Base-by-base conservation (phyloP, 331 rosid species). In the Arachis monticola region DNA sequence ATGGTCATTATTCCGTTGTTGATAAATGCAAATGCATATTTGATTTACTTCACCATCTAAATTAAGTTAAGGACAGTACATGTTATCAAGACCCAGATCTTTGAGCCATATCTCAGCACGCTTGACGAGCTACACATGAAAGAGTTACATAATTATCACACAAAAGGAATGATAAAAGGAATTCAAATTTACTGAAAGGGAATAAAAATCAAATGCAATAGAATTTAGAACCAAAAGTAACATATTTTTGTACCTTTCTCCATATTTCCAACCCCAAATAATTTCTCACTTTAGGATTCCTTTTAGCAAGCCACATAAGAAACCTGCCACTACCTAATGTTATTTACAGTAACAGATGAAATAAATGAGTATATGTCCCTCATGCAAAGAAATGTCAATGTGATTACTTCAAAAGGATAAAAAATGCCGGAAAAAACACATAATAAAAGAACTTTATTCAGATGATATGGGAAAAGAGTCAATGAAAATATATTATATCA, bases 261-360 rank as follows among this genome's bases (percentile, higher is more conserved):
- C 97, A 83, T 80, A 91, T 93, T 76, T 93, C 98, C 64, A 91
- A 80, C 32, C 97, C 98, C 94, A 93, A 79, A 82, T 84, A 84
- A 79, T 93, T 93, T 85, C 84, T 81, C 61, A 65, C 72, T 80
- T 80, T 83, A 65, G 75, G 79, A 73, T 86, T 85, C 81, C 83
- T 87, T 83, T 88, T 91, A 10, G 93, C 95, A 27, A 89, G 88
- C 96, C 96, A 89, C 71, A 94, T 35, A 76, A 91, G 90, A 84
- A 87, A 88, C 80, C 96, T 81, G 60, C 96, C 97, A 61, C 97
- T 90, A 64, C 97, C 97, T 93, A 89, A 61, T 30, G 78, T 76
- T 73, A n/a, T 64, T 57, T 53, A n/a, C 52, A 74, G 72, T 5
- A 60, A 56, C 64, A 78, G 58, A 81, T 69, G 40, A 35, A 78